Evolutionary conservation across 257 asterid genomes (phyloP).

Genomic region (Schizonepeta tenuifolia): DNA sequence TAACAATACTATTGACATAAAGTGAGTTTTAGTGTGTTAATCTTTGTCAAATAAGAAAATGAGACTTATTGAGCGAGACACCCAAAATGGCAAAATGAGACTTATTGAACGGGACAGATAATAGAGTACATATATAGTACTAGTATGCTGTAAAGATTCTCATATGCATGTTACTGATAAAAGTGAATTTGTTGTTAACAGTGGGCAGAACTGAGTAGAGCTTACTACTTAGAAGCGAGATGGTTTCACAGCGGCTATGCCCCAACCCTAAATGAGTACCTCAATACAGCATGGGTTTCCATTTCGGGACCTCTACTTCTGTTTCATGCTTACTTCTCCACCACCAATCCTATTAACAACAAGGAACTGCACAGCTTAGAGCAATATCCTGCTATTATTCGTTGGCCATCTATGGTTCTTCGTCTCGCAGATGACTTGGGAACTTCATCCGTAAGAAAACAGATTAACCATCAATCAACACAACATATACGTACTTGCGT

Average conservation of each 20-base stretch:
- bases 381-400: constrained; percentile 38
- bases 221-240: constrained; percentile 49
- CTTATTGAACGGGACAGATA: too few relatives aligned
- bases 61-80: too few relatives aligned
- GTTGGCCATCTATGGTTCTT: constrained; percentile 46
- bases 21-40: too few relatives aligned
- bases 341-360: constrained; percentile 39
- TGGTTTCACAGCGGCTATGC: constrained; percentile 49
- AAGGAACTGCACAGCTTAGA: constrained; percentile 36
- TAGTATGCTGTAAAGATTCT: too few relatives aligned
- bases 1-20: too few relatives aligned
- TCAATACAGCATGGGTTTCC: constrained; percentile 42
- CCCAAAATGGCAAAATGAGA: too few relatives aligned
- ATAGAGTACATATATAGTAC: too few relatives aligned
- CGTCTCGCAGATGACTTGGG: constrained; percentile 58
- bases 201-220: constrained; percentile 51
- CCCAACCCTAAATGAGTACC: constrained; percentile 50
- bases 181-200: constrained; percentile 10
- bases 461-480: too few relatives aligned
- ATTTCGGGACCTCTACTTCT: constrained; percentile 43
- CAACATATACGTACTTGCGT: too few relatives aligned
- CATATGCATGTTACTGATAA: too few relatives aligned
- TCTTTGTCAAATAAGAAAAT: too few relatives aligned
- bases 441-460: constrained; percentile 47
- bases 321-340: constrained; percentile 42